Evolutionary conservation across 768 basidiomycete species (phyloP), one percentile per base, ranked within the genome.

Genomic region (Xerocomus spinulosus): DNA sequence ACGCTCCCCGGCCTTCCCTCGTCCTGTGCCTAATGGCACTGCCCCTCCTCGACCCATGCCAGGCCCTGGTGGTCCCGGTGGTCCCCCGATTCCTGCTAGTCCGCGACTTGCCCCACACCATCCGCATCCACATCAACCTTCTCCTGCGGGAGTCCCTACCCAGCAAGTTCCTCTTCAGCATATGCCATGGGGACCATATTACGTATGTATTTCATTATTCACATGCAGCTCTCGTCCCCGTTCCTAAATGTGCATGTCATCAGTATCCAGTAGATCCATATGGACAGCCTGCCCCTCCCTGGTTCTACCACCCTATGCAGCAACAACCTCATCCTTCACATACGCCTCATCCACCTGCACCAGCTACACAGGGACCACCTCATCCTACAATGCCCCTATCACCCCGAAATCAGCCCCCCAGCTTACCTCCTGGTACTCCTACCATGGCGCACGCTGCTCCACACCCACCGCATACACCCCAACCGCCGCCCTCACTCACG

Each of bases 401-500:
- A 14, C 85, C 87, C 30, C 79, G 84, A 53, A 81, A 77, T 57
- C 77, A 74, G 28, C 73, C 77, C 41, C 72, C 70, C 12, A 68
- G 58, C 41, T 58, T 85, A 15, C 82, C 79, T 5, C 81, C 85
- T 12, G 79, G 78, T 25, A 88, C 87, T 2, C 85, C 87, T n/a
- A 85, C 82, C 2, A 70, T 78, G 46, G 46, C 79, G 3, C 85
- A 83, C 48, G 77, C 85, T 15, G 62, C 76, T 28, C 78, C 82
- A 9, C 62, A 68, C 39, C 59, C 71, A 5, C 54, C 59, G 7
- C 77, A 79, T 56, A 69, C 73, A 12, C 70, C 75, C 14, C 75
- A 80, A 25, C 78, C 77, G 0, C 69, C 76, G 32, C 66, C 73
- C 55, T 56, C 62, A 15, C 70, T 68, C 35, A 61, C 71, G 42